Conservation (phyloP, 805 yeast genomes). For the Metschnikowia drakensbergensis region DNA sequence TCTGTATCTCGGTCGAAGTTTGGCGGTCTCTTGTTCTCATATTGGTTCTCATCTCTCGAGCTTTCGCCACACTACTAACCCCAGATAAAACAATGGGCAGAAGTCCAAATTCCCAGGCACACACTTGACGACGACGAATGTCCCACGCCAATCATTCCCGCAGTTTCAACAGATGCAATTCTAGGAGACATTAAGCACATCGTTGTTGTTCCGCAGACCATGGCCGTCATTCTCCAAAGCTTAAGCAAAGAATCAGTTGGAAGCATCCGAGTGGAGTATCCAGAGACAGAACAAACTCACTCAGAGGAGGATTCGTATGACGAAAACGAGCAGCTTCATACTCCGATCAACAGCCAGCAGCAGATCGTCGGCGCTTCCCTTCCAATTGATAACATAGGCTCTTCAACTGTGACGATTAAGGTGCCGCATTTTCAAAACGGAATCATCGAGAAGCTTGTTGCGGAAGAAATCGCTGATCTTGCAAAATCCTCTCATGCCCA, state of each 20-base stretch:
- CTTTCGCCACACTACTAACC: slow-evolving; percentile 8
- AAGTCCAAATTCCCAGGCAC: slow-evolving; percentile 49
- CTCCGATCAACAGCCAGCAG: slow-evolving; percentile 23
- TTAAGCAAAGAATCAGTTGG: slow-evolving; percentile 18
- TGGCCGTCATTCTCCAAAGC: slow-evolving; percentile 16
- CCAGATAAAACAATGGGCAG: slow-evolving; percentile 48
- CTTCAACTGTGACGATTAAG: slow-evolving; percentile 16
- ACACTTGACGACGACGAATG: slow-evolving; percentile 37
- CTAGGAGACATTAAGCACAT: slow-evolving; percentile 2
- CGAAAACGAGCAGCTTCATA: slow-evolving; percentile 49
- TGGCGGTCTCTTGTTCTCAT: background rate
- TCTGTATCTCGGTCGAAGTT: too few relatives aligned
- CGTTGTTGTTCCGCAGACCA: slow-evolving; percentile 18
- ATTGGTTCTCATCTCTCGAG: background rate
- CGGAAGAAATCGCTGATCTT: slow-evolving; percentile 19
- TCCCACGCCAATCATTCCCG: slow-evolving; percentile 19
- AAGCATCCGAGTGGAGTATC: slow-evolving; percentile 12
- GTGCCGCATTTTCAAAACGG: slow-evolving; percentile 38
- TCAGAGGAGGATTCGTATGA: slow-evolving; percentile 37
- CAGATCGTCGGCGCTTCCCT: slow-evolving; percentile 9
- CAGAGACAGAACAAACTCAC: slow-evolving; percentile 13
- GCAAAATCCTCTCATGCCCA: slow-evolving; percentile 6
- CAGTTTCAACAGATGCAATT: background rate
- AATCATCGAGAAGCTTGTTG: slow-evolving; percentile 31
- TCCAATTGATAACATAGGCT: slow-evolving; percentile 5